Evolutionary conservation across 768 basidiomycete species (phyloP), one percentile per base, ranked within the genome.

Genomic region (Dentipellis fragilis): DNA sequence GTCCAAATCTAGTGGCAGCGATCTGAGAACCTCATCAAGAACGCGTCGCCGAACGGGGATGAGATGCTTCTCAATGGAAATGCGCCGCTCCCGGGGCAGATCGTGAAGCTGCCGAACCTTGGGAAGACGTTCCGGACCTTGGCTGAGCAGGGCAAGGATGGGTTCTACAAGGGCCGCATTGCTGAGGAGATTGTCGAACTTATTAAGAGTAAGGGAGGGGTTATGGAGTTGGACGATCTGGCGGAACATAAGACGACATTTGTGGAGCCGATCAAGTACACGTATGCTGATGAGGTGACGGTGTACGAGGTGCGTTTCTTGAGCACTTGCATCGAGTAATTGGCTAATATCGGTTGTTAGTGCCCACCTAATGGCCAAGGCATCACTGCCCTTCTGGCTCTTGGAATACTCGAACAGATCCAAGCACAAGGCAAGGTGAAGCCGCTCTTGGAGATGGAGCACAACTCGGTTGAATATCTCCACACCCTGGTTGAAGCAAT

Each of bases 281-380:
- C 87, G 2, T 98, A 90, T 62, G 85, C 78, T 17, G 74, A 78
- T 8, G 88, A 93, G 56, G 87, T 97, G 7, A 92, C 93, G 0
- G 75, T 98, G 0, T 92, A 92, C 67, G 95, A 99, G 80, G 93
- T 89, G 62, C 58, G 74, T 52, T 40, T 34, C 14, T 47, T 6
- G 6, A 29, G 29, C 29, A 45, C 2, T 12, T 4, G 42, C 2
- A 16, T 16, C 42, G 14, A 19, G 42, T 10, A 16, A 4, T 10
- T 9, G 19, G 11, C 42, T 45, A 16, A 45, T 16, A 45, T 17
- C 10, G 5, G 42, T 6, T 21, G 46, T 10, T 35, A 61, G 91
- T 95, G 93, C 63, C 95, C 94, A 8, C 95, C 95, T 0, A 98
- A 96, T 67, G 93, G 95, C 9, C 94, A 97, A 85, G 84, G 85